phyloP scores from a whole-genome alignment of 345 rosid species.

The Reutealis trisperma region DNA sequence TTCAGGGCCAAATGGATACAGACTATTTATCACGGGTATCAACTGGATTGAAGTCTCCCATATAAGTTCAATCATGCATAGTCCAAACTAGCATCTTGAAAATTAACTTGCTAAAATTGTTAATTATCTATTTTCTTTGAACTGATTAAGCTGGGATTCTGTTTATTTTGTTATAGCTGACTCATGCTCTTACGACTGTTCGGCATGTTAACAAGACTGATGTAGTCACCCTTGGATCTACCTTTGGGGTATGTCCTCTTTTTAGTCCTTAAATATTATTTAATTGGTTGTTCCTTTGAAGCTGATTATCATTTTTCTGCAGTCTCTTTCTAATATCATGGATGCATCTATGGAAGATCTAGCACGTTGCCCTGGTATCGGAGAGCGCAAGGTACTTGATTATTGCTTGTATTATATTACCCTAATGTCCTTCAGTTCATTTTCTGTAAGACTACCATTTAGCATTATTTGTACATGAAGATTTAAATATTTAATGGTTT shows the following conservation, averaged over 20 bases:
- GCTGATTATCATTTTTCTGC: conserved; percentile 22
- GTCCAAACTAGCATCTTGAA: not conserved
- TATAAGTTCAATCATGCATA: not conserved
- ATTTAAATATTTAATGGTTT: not conserved
- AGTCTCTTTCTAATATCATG: conserved; percentile 83
- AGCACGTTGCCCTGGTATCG: conserved; percentile 94
- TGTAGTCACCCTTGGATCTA: conserved; percentile 94
- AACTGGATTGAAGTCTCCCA: conserved; percentile 2
- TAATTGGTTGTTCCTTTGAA: not conserved
- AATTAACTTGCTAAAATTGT: not conserved
- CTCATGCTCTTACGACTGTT: conserved; percentile 74
- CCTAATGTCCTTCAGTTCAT: not conserved
- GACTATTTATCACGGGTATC: conserved; percentile 83
- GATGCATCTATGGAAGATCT: conserved; percentile 97
- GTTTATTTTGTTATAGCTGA: conserved; percentile 49
- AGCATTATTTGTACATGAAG: not conserved
- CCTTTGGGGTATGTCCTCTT: conserved; percentile 67
- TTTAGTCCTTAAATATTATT: not conserved
- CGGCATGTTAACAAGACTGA: conserved; percentile 89
- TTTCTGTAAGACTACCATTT: not conserved
- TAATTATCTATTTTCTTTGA: not conserved
- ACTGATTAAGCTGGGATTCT: conserved; percentile 14
- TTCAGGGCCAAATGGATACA: conserved; percentile 90
- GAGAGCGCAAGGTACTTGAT: conserved; percentile 78
- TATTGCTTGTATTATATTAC: not conserved